Conservation (phyloP, 1,284 basidiomycete species). For the Cutaneotrichosporon cutaneum region DNA sequence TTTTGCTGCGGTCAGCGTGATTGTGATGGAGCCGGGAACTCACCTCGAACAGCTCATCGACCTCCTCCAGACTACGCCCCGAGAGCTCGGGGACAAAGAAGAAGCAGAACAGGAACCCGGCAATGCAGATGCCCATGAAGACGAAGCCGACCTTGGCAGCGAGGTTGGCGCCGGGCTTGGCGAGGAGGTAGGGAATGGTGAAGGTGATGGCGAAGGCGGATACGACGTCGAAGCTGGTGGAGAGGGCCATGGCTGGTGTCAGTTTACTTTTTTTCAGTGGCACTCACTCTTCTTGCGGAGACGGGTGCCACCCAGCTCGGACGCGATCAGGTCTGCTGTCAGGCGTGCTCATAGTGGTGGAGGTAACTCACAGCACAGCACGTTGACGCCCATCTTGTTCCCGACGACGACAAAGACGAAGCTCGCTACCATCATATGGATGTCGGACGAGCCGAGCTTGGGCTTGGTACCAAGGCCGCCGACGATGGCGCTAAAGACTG, state of each 20-base stretch:
- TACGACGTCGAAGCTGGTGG: conserved; percentile 18
- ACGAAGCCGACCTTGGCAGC: conserved; percentile 12
- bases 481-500: conserved; percentile 23
- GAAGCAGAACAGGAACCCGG: conserved; percentile 13
- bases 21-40: too few species aligned
- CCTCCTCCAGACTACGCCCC: conserved; percentile 20
- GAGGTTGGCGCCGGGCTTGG: conserved; percentile 10
- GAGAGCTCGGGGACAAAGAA: conserved; percentile 22
- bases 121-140: conserved; percentile 16
- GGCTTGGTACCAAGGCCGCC: conserved; percentile 10
- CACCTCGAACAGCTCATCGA: conserved; percentile 24
- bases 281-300: conserved; percentile 31
- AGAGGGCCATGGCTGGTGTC: conserved; percentile 11
- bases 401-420: conserved; percentile 26
- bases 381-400: conserved; percentile 25
- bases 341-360: not conserved
- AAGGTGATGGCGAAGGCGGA: conserved; percentile 22
- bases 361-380: conserved; percentile 17
- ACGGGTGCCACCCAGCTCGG: conserved; percentile 26
- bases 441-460: not conserved
- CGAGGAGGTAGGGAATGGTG: conserved; percentile 20
- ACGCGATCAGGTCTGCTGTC: conserved; percentile 17
- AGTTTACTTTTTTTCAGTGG: too few species aligned
- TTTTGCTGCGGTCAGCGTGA: conserved; percentile 7
- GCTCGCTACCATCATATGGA: conserved; percentile 27